Evolutionary conservation across 2,329 filamentous ascomycete genomes (phyloP).

Genomic region (Ambrosiella cleistominuta): DNA sequence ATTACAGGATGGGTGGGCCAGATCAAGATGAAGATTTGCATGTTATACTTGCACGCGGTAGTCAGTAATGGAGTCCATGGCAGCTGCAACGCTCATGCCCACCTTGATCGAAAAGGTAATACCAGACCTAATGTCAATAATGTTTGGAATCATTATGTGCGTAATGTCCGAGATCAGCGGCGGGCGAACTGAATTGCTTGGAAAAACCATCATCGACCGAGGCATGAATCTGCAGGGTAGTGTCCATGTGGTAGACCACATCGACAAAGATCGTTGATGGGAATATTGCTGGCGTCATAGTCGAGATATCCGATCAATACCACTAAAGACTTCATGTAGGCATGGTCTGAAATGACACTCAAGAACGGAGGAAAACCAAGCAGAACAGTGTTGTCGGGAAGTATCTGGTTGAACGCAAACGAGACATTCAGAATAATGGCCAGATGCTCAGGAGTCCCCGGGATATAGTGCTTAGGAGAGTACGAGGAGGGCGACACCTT

Average conservation of each 20-base stretch:
- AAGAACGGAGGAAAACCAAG: slow-evolving; percentile 5
- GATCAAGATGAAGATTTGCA: slow-evolving; percentile 7
- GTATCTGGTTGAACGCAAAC: slow-evolving; percentile 1
- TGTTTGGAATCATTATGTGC: slow-evolving; percentile 6
- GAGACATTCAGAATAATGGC: slow-evolving; percentile 2
- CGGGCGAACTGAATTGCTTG: neutral
- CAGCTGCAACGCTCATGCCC: slow-evolving; percentile 1
- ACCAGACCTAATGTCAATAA: slow-evolving; percentile 3
- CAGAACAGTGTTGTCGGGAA: slow-evolving; percentile 6
- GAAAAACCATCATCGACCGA: slow-evolving; percentile 1
- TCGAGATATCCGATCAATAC: slow-evolving; percentile 7
- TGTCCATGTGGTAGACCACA: slow-evolving; percentile 3
- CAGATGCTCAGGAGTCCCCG: neutral
- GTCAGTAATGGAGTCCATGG: slow-evolving; percentile 1
- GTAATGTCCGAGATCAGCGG: neutral
- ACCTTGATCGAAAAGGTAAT: slow-evolving; percentile 5
- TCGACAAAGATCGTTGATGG: slow-evolving; percentile 7
- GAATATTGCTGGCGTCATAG: slow-evolving; percentile 3
- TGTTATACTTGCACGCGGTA: neutral
- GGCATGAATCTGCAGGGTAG: neutral
- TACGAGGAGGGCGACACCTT: neutral
- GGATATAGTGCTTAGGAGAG: neutral
- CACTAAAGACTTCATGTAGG: slow-evolving; percentile 4
- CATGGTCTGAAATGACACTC: slow-evolving; percentile 4
- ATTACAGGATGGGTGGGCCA: neutral